Conservation (phyloP, 2,329 filamentous ascomycete species). For the Neophaeococcomyces aloes region DNA sequence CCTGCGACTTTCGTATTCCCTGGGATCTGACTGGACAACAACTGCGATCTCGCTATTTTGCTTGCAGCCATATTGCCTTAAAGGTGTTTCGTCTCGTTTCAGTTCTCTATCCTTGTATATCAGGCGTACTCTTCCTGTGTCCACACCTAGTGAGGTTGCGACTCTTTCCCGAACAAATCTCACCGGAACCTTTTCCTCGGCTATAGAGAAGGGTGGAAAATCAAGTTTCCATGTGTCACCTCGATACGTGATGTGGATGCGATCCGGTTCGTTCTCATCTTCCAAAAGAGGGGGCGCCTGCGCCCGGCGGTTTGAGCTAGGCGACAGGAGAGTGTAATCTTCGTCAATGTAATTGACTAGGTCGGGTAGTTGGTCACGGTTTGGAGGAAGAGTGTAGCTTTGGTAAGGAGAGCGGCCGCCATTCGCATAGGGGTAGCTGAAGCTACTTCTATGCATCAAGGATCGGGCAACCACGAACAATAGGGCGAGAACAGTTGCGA, state of each 20-base stretch:
- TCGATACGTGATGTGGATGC: conserved; percentile 34
- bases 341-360: conserved; percentile 8
- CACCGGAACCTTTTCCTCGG: conserved; percentile 34
- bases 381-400: neutral
- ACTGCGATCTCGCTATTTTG: conserved; percentile 39
- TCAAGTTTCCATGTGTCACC: conserved; percentile 32
- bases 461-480: conserved; percentile 18
- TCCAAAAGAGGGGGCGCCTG: conserved; percentile 7
- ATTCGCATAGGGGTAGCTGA: conserved; percentile 7
- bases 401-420: conserved; percentile 8
- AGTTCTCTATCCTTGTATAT: conserved; percentile 39
- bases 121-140: conserved; percentile 30
- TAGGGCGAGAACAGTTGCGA: conserved; percentile 19
- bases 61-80: conserved; percentile 36
- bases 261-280: conserved; percentile 32
- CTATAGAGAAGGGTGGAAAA: conserved; percentile 39
- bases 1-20: conserved; percentile 16
- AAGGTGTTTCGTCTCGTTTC: conserved; percentile 30
- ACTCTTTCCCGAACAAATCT: conserved; percentile 32
- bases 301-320: neutral
- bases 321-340: conserved; percentile 3
- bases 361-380: neutral
- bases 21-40: conserved; percentile 14
- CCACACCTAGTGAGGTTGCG: conserved; percentile 28
- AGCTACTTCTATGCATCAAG: conserved; percentile 20